Conservation (phyloP, 2,329 filamentous ascomycete species). For the Pyrenophora seminiperda region DNA sequence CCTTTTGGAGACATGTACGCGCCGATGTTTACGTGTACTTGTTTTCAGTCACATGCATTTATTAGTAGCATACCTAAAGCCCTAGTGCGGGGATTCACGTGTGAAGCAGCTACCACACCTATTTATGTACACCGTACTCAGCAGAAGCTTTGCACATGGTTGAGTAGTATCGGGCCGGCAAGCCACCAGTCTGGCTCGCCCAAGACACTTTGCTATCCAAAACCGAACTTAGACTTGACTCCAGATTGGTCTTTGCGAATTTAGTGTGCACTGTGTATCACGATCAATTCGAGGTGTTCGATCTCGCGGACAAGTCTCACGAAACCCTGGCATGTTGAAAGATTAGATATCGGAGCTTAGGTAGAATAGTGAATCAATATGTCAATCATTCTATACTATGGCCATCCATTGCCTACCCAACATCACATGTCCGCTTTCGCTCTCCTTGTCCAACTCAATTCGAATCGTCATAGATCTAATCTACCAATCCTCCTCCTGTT, state of each 20-base stretch:
- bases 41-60: too few relatives aligned
- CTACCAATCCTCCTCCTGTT: slow-evolving; percentile 46
- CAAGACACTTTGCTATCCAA: background rate
- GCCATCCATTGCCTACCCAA: slow-evolving; percentile 2
- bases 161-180: slow-evolving; percentile 1
- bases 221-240: background rate
- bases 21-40: too few relatives aligned
- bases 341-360: too few relatives aligned
- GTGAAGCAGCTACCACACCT: background rate
- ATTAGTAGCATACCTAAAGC: too few relatives aligned
- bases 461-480: background rate
- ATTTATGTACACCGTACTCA: background rate
- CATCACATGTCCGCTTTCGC: background rate
- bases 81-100: too few relatives aligned
- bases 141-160: background rate
- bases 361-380: background rate
- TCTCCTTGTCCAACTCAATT: background rate
- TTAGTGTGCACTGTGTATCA: too few relatives aligned
- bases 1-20: too few relatives aligned
- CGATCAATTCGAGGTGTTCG: too few relatives aligned
- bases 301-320: too few relatives aligned
- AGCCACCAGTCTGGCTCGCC: background rate
- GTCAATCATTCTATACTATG: background rate
- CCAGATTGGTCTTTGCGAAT: background rate
- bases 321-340: too few relatives aligned